These are phyloP conservation scores for Aegle marmelos DNA, from an alignment of 345 rosid species.

Conservation along the genomic window DNA sequence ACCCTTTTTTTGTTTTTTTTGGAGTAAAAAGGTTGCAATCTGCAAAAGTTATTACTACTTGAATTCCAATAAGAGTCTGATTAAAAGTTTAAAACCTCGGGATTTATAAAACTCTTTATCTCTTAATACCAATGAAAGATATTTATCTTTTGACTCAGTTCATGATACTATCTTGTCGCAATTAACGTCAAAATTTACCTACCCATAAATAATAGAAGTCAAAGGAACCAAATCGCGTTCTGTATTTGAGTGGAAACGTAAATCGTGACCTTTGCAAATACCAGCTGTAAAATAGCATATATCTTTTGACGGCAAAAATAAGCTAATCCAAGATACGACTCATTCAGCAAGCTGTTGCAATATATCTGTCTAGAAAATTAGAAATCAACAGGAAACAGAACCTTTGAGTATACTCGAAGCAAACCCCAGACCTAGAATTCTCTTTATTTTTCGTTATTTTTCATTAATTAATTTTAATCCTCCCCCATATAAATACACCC, in stretches of 20 bases:
- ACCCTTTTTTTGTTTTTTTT: no score
- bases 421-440: constrained; percentile 5
- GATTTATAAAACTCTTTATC: no score
- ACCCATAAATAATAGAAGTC: neutral
- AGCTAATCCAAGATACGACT: constrained; percentile 1
- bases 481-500: constrained; percentile 1
- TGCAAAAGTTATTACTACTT: no score
- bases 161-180: neutral
- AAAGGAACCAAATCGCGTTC: neutral
- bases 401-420: constrained; percentile 19
- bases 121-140: no score
- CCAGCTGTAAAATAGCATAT: constrained; percentile 7
- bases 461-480: neutral
- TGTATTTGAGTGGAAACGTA: neutral
- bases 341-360: neutral
- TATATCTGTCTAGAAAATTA: neutral
- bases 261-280: neutral
- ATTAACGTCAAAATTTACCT: neutral
- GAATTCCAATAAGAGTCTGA: no score
- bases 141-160: no score
- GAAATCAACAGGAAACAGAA: neutral
- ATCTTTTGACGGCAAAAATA: constrained; percentile 9
- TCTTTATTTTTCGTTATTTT: neutral
- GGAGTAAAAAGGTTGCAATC: no score
- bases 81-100: no score